Evolutionary conservation across 192 early-diverging fungal species (phyloP).

Genomic region (Podila verticillata): DNA sequence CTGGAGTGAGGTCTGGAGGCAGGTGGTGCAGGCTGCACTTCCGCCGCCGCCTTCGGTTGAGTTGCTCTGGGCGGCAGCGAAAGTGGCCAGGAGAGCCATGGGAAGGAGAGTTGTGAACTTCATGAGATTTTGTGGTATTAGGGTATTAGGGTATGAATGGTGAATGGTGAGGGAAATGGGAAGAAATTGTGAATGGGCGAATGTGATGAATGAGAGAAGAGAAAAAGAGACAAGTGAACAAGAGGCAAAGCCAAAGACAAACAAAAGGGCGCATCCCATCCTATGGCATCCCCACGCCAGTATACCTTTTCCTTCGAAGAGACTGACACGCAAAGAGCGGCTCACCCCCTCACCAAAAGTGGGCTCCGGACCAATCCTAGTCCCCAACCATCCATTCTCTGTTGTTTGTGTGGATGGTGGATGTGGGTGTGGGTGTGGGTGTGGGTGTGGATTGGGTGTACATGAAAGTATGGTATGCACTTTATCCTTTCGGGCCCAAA

Average conservation of each 20-base stretch:
- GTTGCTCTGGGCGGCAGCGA: slow-evolving; percentile 23
- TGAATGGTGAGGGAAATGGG: neutral
- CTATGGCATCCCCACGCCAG: no score
- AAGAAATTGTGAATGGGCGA: neutral
- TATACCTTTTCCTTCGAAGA: no score
- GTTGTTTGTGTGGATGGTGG: no score
- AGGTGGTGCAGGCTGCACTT: slow-evolving; percentile 3
- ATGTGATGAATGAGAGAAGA: neutral
- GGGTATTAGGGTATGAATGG: neutral
- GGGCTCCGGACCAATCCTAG: no score
- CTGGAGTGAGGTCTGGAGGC: slow-evolving; percentile 21
- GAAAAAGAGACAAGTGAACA: neutral
- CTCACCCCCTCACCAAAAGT: no score
- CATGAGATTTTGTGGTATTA: slow-evolving; percentile 1
- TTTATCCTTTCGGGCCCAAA: no score
- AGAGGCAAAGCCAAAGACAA: neutral
- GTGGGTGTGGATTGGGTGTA: no score
- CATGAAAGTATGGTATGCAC: no score
- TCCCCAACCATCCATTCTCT: no score
- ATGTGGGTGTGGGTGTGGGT: no score
- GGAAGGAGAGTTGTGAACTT: slow-evolving; percentile 17
- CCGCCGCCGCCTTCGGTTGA: neutral
- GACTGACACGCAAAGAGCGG: no score
- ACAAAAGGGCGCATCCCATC: neutral
- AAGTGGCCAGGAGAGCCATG: neutral